Base-by-base conservation (phyloP, 108 stramenopile genomes). In the Nitzschia palea region DNA sequence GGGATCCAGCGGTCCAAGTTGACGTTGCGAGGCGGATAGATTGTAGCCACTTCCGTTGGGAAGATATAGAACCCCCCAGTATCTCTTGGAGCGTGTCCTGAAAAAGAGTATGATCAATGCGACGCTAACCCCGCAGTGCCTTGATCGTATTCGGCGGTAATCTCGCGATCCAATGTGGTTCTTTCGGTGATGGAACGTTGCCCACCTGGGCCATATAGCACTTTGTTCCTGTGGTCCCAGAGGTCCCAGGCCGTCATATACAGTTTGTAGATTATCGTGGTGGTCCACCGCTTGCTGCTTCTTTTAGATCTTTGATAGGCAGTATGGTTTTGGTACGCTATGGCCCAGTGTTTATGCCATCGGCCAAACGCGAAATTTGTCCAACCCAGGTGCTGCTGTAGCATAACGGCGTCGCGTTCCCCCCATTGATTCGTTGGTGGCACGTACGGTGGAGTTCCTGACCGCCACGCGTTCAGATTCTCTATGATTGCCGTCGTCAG, bases 151-250 rank as follows among this genome's bases (percentile, higher is more conserved):
- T n/a, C n/a, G n/a, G n/a, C n/a, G n/a, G n/a, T n/a, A n/a, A n/a
- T n/a, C n/a, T n/a, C n/a, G n/a, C n/a, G n/a, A n/a, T n/a, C n/a
- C n/a, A n/a, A n/a, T n/a, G n/a, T n/a, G n/a, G n/a, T n/a, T n/a
- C n/a, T n/a, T n/a, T n/a, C n/a, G n/a, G n/a, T n/a, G n/a, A n/a
- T n/a, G n/a, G n/a, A n/a, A n/a, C n/a, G n/a, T n/a, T n/a, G 55
- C 10, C 55, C 55, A 14, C 23, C 29, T 14, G 28, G 31, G 30
- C 17, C 32, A 32, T 57, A 29, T 57, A 34, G 31, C 23, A 32
- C 32, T 57, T 32, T 28, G 30, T 57, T 57, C 32, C 55, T 10
- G 18, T 33, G 32, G 18, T 57, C 29, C 55, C 51, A 52, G 12
- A 23, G 51, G 51, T 52, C 51, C 51, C 51, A 52, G 15, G 51